A percentile compares a stretch with the other conserved stretches of the same genome.
phyloP scores from a whole-genome alignment of 768 basidiomycete species.

The Pulveroboletus sp. region DNA sequence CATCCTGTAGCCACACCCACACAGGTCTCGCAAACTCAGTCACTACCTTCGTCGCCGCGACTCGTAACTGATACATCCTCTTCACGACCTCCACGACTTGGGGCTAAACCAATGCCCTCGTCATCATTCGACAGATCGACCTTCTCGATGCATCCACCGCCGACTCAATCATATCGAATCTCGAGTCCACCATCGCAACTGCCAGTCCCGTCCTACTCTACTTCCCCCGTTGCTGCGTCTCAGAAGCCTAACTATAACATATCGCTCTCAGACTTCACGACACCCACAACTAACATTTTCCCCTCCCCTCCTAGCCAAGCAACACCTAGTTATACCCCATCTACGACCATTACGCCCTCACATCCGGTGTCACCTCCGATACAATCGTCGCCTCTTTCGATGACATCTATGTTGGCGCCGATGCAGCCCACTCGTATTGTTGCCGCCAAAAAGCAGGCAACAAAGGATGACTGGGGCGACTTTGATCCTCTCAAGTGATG shows the following conservation, averaged over 20 bases:
- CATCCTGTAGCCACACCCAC: conserved; percentile 9
- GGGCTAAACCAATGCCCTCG: conserved; percentile 34
- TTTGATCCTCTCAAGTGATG: conserved; percentile 62
- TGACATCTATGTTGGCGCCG: conserved; percentile 57
- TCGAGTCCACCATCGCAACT: conserved; percentile 21
- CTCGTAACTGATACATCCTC: conserved; percentile 27
- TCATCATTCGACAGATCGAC: conserved; percentile 33
- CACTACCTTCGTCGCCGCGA: conserved; percentile 39
- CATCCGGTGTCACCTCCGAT: conserved; percentile 30
- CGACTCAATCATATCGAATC: conserved; percentile 16
- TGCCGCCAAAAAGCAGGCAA: conserved; percentile 42
- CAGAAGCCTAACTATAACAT: conserved; percentile 60
- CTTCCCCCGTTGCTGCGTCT: conserved; percentile 7
- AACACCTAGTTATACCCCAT: conserved; percentile 14
- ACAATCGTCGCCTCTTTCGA: conserved; percentile 32
- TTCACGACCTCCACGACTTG: conserved; percentile 38
- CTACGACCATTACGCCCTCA: conserved; percentile 17
- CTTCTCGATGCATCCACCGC: conserved; percentile 26
- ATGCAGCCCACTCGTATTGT: conserved; percentile 45
- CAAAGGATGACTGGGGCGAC: conserved; percentile 73
- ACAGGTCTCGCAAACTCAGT: conserved; percentile 28
- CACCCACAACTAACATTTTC: conserved; percentile 16
- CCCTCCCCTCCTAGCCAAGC: conserved; percentile 12
- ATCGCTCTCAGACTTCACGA: conserved; percentile 34
- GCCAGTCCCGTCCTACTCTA: conserved; percentile 9